Evolutionary conservation across 2,329 filamentous ascomycete genomes (phyloP), one percentile per base, ranked within the genome.

Genomic region (Cryphonectria carpinicola): DNA sequence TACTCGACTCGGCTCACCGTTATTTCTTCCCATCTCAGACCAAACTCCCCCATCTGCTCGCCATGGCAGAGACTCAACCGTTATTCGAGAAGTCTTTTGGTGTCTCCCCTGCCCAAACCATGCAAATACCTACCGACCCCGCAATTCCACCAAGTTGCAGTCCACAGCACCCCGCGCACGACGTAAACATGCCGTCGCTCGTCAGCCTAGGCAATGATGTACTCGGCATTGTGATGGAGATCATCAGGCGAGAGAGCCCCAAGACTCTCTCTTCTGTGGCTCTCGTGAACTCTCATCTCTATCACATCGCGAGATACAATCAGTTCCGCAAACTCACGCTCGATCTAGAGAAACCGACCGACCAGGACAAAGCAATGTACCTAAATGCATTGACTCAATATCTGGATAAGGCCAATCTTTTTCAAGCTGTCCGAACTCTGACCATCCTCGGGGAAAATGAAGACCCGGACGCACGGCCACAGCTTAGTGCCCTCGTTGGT

Each of bases 231-330:
- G 52, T 37, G 5, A 54, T 66, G 64, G 64, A 54, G n/a, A 22
- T 41, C 2, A 37, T 66, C 28, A 32, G 35, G 28, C 64, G 37
- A 17, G 46, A 54, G 22, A 56, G 46, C 46, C 43, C 64, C 13
- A 8, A 3, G 11, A 32, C 46, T 10, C 46, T 66, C 17, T 56
- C 64, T 7, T 66, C 46, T 10, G 32, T 66, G 43, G 64, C 64
- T 41, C 46, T 66, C 32, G 64, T 66, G 43, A 56, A 56, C 46
- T 66, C 64, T 1, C 22, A 54, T 4, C 37, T 54, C 22, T 66
- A 66, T 11, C 46, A 54, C 14, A 1, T 66, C 14, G 64, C 64
- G 32, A 66, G 64, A 32, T 66, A 66, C 43, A 66, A 35, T 35
- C 64, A 66, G 32, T 39, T 41, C 46, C 25, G 46, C 11, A 8